Evolutionary conservation across 805 yeast genomes (phyloP), one percentile per base, ranked within the genome.

Genomic region (Dipodascopsis uninucleata): DNA sequence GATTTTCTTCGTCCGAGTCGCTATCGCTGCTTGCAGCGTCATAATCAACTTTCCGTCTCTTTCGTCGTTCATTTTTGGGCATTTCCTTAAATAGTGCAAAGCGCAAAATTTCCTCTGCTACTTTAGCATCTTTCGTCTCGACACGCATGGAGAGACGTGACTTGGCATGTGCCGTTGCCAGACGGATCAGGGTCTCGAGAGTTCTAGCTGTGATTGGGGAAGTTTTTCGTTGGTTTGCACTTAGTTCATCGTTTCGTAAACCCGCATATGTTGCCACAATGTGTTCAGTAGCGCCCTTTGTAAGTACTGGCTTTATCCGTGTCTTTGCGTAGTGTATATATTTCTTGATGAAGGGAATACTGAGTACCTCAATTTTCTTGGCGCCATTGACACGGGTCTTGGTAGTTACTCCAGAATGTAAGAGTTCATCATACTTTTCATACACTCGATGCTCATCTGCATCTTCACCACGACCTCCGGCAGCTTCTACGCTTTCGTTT

Each of bases 151-250:
- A 83, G 45, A 93, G 71, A 57, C 97, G 76, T n/a, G 90, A 85
- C 64, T 93, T 90, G 8, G 97, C 97, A 66, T 93, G 97, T 0
- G 98, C 97, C 1, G 97, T 85, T 0, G 97, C 74, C 48, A 90
- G 71, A 72, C 98, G 95, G 64, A 90, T 90, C 55, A 90, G 72
- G 0, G 98, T 90, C 67, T 90, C 98, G 57, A 90, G 72, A 3
- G 97, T 93, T 79, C 98, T 85, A n/a, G 97, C 95, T 1, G 98
- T 90, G 55, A 90, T 85, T 28, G 98, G 97, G 1, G 96, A 82
- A 0, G 96, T 89, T 41, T 83, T 77, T 29, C 73, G 61, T 50
- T 63, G 67, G 36, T 67, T 66, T 28, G 57, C 61, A 3, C 58
- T 58, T 20, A 67, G 46, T 55, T 81, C 84, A 59, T 81, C 82